These are phyloP conservation scores for Amanita muscaria DNA, from an alignment of 768 basidiomycete species.

Conservation along the genomic window DNA sequence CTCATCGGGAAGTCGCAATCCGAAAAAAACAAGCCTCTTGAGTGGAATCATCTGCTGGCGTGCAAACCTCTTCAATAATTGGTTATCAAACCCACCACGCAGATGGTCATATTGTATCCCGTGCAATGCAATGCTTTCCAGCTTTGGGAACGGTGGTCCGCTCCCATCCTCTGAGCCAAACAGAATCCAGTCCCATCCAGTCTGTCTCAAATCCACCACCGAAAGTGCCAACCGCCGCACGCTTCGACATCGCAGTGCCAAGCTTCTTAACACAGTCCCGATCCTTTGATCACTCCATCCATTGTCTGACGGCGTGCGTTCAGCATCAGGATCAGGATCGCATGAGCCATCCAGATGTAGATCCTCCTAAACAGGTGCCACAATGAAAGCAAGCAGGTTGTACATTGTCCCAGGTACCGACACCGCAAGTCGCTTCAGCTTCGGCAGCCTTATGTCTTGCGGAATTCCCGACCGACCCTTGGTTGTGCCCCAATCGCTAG, in stretches of 20 bases:
- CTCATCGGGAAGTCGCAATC: neutral
- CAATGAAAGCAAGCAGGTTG: neutral
- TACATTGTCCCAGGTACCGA: neutral
- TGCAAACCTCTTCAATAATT: neutral
- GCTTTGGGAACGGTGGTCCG: neutral
- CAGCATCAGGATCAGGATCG: neutral
- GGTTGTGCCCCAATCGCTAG: neutral
- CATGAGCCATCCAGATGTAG: neutral
- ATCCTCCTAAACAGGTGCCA: neutral
- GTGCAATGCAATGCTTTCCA: neutral
- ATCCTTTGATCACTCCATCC: neutral
- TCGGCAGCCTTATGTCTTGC: neutral
- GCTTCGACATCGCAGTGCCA: neutral
- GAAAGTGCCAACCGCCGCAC: neutral
- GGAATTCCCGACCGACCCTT: neutral
- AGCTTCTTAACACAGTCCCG: neutral
- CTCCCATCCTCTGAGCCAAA: too few species aligned
- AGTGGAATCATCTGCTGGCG: neutral
- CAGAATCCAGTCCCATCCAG: neutral
- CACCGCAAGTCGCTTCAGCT: neutral
- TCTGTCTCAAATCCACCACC: neutral
- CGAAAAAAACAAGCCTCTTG: neutral
- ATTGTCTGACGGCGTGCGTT: neutral
- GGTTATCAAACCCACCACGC: neutral
- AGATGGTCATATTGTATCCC: neutral